These are phyloP conservation scores for Fusarium aywerte DNA, from an alignment of 2,329 filamentous ascomycete species.

Conservation along the genomic window DNA sequence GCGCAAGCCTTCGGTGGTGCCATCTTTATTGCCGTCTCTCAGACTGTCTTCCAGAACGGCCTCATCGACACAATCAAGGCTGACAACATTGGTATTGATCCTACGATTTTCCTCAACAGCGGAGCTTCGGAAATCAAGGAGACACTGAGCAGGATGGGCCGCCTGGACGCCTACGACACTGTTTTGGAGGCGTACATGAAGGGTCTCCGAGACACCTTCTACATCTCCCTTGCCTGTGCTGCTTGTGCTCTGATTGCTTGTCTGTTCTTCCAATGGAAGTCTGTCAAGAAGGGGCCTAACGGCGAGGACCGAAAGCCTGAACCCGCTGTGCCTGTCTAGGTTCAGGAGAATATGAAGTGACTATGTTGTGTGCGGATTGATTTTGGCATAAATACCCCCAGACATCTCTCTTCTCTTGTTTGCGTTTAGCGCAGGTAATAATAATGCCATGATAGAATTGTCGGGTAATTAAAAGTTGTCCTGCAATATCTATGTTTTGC, in stretches of 20 bases:
- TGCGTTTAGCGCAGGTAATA: conserved; percentile 27
- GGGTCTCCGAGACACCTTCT: conserved; percentile 63
- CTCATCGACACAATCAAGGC: conserved; percentile 63
- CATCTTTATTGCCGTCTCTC: conserved; percentile 71
- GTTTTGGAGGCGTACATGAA: conserved; percentile 62
- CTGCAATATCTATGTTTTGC: background rate
- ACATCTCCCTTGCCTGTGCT: conserved; percentile 62
- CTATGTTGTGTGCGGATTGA: conserved; percentile 17
- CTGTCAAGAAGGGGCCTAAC: conserved; percentile 58
- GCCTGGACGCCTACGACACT: conserved; percentile 54
- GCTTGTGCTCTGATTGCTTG: conserved; percentile 57
- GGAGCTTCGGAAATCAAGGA: conserved; percentile 62
- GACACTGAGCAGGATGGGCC: conserved; percentile 56
- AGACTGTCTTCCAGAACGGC: conserved; percentile 75
- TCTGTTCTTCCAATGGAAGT: conserved; percentile 63
- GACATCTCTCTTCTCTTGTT: conserved; percentile 39
- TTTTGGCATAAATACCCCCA: conserved; percentile 45
- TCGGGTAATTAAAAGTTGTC: conserved; percentile 8
- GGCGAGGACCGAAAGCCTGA: conserved; percentile 45
- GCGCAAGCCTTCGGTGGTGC: conserved; percentile 74
- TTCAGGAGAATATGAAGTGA: background rate
- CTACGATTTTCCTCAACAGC: conserved; percentile 61
- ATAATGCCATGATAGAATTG: conserved; percentile 19
- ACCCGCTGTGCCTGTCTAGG: conserved; percentile 43
- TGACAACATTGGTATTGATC: conserved; percentile 58